These are phyloP conservation scores for Cystofilobasidium bisporidii DNA, from an alignment of 768 basidiomycete genomes.

Conservation along the genomic window DNA sequence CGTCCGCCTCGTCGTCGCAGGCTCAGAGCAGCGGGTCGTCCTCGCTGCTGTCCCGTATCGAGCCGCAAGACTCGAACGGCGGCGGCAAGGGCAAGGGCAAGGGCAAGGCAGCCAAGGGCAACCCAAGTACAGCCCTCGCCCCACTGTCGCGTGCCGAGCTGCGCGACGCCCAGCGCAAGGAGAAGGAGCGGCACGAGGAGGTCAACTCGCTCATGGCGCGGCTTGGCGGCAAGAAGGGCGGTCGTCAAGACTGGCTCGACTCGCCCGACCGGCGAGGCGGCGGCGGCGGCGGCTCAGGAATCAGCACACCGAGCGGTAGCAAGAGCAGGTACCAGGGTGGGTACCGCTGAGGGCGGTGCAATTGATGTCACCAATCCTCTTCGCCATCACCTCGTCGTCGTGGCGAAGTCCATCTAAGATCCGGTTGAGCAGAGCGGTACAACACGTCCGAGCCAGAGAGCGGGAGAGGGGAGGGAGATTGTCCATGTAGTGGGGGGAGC, in stretches of 20 bases:
- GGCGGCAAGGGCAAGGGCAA: background rate
- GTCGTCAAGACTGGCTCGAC: background rate
- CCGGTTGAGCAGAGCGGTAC: background rate
- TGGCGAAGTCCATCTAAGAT: background rate
- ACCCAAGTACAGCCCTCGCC: background rate
- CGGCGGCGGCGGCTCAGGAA: background rate
- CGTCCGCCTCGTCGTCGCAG: background rate
- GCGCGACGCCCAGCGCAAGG: conserved; percentile 1
- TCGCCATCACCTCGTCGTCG: too few species aligned
- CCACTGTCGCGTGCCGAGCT: background rate
- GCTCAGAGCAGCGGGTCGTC: background rate
- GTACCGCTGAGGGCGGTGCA: background rate
- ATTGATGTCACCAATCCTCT: background rate
- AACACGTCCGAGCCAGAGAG: background rate
- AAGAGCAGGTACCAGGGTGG: conserved; percentile 1
- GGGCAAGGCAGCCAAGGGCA: background rate
- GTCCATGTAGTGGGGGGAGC: background rate
- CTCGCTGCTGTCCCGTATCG: background rate
- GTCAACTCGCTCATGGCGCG: background rate
- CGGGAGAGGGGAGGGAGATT: too few species aligned
- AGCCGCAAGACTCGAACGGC: background rate
- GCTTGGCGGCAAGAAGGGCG: conserved; percentile 3
- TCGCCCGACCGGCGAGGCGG: background rate
- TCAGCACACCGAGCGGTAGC: background rate
- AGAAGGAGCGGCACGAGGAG: conserved; percentile 4